Base-by-base conservation (phyloP, 495 filamentous ascomycete genomes). In the Penicillium canariense region DNA sequence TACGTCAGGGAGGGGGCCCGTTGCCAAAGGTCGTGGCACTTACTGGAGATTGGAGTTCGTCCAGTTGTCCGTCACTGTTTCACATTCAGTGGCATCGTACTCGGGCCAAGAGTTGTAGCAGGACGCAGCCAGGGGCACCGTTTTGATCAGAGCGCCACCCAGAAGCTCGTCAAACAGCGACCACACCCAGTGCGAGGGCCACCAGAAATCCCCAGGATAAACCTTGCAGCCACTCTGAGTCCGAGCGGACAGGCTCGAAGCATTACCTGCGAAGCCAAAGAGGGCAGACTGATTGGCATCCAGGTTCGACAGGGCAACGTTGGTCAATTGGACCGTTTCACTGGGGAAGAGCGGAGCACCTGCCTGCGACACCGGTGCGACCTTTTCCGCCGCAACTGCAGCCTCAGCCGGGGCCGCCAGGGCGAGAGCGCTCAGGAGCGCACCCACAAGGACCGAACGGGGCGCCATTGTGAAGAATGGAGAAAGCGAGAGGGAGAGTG, bases 111-210 rank as follows among this genome's bases (percentile, higher is more conserved):
- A 70, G n/a, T 55, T 52, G 43, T 81, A 84, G 66, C 82, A 85
- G 5, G 78, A 67, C 6, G 80, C 77, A 5, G 77, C 82, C 20
- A 80, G 66, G 11, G 82, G 82, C 15, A 78, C 77, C 1, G 77
- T 81, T 53, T 81, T 73, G 50, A 79, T 81, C n/a, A 85, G 68
- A 1, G 74, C 70, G 31, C 76, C 79, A n/a, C 72, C 79, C 9
- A 78, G 62, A 5, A 77, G 60, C 4, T 68, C 46, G 56, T 82
- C 72, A 35, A 85, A 74, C 8, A 72, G 54, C 5, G 63, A 56
- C 74, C 77, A 81, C 12, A 65, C 62, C 5, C 59, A 44, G 2
- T 55, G 18, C 3, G 65, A 61, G 0, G 81, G 81, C 81, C 79
- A 84, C 4, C 48, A 35, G 2, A 27, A 30, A 28, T 77, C 72